These are phyloP conservation scores for Colletotrichum salicis DNA, from an alignment of 2,329 filamentous ascomycete species.

Conservation along the genomic window DNA sequence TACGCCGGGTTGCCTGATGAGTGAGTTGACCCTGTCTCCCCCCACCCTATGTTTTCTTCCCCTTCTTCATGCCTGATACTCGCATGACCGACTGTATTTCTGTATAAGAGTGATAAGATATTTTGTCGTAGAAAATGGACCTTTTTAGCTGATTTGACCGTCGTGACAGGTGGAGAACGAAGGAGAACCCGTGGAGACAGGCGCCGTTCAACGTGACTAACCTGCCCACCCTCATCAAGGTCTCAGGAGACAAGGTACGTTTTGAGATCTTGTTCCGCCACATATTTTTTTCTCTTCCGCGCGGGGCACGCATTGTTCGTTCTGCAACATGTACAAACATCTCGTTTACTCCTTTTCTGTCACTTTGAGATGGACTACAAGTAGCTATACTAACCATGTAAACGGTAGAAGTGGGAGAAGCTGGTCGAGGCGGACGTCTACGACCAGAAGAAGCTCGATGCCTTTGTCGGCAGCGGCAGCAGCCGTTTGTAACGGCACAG, in stretches of 20 bases:
- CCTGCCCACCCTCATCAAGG: conserved; percentile 32
- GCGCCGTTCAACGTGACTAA: conserved; percentile 34
- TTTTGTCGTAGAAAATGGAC: too few relatives aligned
- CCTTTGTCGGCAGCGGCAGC: conserved; percentile 15
- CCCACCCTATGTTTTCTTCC: too few relatives aligned
- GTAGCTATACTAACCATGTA: too few relatives aligned
- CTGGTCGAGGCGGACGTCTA: conserved; percentile 33
- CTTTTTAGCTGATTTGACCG: neutral
- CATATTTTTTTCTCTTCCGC: too few relatives aligned
- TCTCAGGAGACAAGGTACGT: conserved; percentile 25
- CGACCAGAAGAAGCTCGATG: conserved; percentile 31
- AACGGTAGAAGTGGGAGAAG: conserved; percentile 27
- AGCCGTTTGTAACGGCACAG: neutral
- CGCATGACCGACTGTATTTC: too few relatives aligned
- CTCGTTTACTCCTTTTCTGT: neutral
- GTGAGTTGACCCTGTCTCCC: conserved; percentile 9
- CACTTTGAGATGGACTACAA: neutral
- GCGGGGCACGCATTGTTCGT: too few relatives aligned
- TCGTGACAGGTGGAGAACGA: conserved; percentile 29
- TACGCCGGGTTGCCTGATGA: conserved; percentile 33
- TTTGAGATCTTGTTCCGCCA: neutral
- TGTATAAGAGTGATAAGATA: too few relatives aligned
- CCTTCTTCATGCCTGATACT: too few relatives aligned
- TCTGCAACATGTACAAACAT: too few relatives aligned
- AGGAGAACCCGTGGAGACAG: conserved; percentile 32